Percentiles rank a stretch among this genome's conserved stretches.
Evolutionary conservation across 148 eudicot genomes (phyloP).

Genomic region (Silene latifolia): DNA sequence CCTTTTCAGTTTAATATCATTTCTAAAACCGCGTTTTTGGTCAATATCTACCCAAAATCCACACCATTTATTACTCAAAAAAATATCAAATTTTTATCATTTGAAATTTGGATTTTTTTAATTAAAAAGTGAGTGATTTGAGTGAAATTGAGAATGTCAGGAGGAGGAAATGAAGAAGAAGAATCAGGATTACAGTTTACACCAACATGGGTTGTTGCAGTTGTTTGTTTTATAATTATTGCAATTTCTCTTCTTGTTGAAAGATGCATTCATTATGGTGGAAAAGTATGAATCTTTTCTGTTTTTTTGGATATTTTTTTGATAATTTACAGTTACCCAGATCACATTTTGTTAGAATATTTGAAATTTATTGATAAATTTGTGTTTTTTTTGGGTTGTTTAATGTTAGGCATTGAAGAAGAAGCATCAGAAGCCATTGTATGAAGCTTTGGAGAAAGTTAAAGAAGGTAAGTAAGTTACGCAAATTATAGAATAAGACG

Average conservation of each 20-base stretch:
- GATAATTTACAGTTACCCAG: background rate
- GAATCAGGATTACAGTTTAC: slow-evolving; percentile 56
- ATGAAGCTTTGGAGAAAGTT: slow-evolving; percentile 74
- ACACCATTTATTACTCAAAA: background rate
- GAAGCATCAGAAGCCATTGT: slow-evolving; percentile 69
- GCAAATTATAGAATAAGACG: too few species aligned
- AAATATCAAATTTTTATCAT: too few species aligned
- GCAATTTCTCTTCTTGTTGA: slow-evolving; percentile 79
- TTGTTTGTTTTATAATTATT: slow-evolving; percentile 81
- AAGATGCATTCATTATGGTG: slow-evolving; percentile 64
- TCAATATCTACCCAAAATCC: background rate
- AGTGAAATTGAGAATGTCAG: slow-evolving; percentile 24
- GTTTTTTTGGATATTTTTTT: background rate
- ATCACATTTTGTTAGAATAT: background rate
- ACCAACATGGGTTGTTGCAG: slow-evolving; percentile 98
- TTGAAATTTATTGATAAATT: background rate
- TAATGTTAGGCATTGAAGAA: slow-evolving; percentile 54
- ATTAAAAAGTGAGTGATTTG: background rate
- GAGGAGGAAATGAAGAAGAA: slow-evolving; percentile 38
- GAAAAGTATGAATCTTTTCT: slow-evolving; percentile 37
- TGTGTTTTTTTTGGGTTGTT: background rate
- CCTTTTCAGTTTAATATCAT: too few species aligned
- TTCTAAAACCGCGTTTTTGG: background rate
- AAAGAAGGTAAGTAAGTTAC: slow-evolving; percentile 61
- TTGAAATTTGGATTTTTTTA: too few species aligned